Evolutionary conservation across 2,329 filamentous ascomycete genomes (phyloP), one percentile per base, ranked within the genome.

Genomic region (Lasiodiplodia theobromae): DNA sequence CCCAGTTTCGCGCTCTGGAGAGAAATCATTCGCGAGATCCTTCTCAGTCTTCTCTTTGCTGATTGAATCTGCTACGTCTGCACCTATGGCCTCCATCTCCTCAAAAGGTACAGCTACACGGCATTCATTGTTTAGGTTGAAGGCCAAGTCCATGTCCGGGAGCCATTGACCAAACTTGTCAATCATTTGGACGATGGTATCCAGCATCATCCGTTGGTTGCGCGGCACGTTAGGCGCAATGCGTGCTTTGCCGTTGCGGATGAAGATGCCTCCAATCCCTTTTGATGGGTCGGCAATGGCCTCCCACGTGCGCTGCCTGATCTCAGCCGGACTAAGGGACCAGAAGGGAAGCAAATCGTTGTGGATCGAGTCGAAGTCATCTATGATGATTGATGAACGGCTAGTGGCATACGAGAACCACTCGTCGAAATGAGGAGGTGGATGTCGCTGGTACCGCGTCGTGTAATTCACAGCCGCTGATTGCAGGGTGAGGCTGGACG

Each of bases 131-230:
- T 89, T 87, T n/a, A 89, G 73, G 70, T 89, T 89, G 77, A 89
- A 85, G 0, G 85, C 86, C 47, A 90, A 75, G 72, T 89, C 87
- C 87, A 90, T 89, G 69, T 89, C 87, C 0, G 88, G 88, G 37
- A 89, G 80, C 71, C 83, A 81, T 67, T 86, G 74, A 1, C 82
- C 80, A 71, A 89, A 88, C 1, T 82, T 80, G 44, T 82, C 79
- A 38, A 89, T 86, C 80, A 89, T 86, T 7, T 79, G 73, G 0
- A 82, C 78, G 1, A 86, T 80, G 28, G 86, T 86, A 38, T 86
- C 82, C 10, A 89, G 79, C 84, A 88, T 87, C 86, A 86, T 88
- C 21, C 81, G 80, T 75, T 89, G 86, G 4, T 86, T 86, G 1
- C 83, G 83, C 66, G 83, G 79, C 11, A 88, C 84, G 31, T 85